phyloP scores from a whole-genome alignment of 805 yeast species.

The Metahyphopichia silvanorum region DNA sequence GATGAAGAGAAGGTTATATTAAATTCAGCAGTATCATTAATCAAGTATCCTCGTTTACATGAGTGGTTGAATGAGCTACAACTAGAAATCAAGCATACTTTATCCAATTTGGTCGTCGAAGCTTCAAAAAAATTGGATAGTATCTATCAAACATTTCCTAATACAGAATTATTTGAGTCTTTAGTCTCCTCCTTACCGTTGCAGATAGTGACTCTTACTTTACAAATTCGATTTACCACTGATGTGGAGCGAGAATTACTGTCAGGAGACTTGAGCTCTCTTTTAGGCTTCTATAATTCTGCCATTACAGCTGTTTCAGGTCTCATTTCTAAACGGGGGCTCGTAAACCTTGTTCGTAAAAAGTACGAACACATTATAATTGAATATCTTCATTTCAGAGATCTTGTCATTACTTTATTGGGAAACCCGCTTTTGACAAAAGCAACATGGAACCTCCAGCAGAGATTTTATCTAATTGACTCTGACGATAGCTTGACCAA shows the following conservation, averaged over 20 bases:
- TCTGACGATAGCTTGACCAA: constrained; percentile 23
- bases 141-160: constrained; percentile 4
- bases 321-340: constrained; percentile 11
- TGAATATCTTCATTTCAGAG: constrained; percentile 61
- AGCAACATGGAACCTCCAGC: constrained; percentile 51
- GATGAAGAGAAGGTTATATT: constrained; percentile 57
- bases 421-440: constrained; percentile 3
- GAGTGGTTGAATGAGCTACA: constrained; percentile 69
- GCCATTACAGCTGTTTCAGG: constrained; percentile 26
- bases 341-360: constrained; percentile 29
- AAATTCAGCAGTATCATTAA: constrained; percentile 39
- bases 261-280: constrained; percentile 1
- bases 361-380: constrained; percentile 61
- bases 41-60: constrained; percentile 40
- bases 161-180: constrained; percentile 3
- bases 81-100: constrained; percentile 43
- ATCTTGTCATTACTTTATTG: constrained; percentile 25
- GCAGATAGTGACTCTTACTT: constrained; percentile 54
- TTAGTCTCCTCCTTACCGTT: constrained; percentile 46
- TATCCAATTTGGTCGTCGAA: constrained; percentile 40
- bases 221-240: constrained; percentile 57
- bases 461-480: constrained; percentile 42
- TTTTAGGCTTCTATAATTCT: constrained; percentile 3
- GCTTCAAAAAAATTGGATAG: constrained; percentile 17
- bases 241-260: constrained; percentile 29